Evolutionary conservation across 495 filamentous ascomycete genomes (phyloP), one percentile per base, ranked within the genome.

Genomic region (Talaromyces ruber): DNA sequence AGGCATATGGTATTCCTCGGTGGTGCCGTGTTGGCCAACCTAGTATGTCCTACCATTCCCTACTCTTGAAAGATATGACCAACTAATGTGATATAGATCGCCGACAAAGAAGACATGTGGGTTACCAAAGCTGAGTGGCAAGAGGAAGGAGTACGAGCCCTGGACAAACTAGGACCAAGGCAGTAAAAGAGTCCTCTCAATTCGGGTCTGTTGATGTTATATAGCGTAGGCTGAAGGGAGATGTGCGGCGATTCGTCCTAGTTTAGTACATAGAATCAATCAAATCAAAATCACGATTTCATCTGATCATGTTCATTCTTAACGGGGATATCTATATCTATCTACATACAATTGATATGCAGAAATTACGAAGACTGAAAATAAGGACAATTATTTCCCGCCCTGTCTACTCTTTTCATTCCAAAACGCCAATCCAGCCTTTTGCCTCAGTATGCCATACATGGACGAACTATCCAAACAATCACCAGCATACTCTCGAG

Each of bases 1-100:
- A 84, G 93, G 71, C 95, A 99, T 76, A 98, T 99, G 94, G 95
- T 98, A 4, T 99, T 99, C 85, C 75, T 98, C 60, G 94, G 94
- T 62, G 94, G 94, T 69, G 95, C 94, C 8, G 95, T 99, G 54
- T 82, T 99, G 59, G 94, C 94, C 63, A 97, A 97, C 72, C 92
- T 98, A 77, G 84, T 87, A 79, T 63, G 83, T 78, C 28, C 6
- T 29, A 16, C 52, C 32, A 25, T 51, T 7, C 14, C 50, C 14
- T 24, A 34, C n/a, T 37, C n/a, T 29, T 54, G 11, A 59, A 51
- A 62, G 60, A 3, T 7, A 51, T 4, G 21, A 50, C 12, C 37
- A 11, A 43, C 59, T 54, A 54, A 25, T 26, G 37, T n/a, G 25
- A 6, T 29, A 24, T 22, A 86, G 84, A 98, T 98, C 87, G 92